These are phyloP conservation scores for Trypanosoma caninum DNA, from an alignment of 208 protist species.

Conservation along the genomic window DNA sequence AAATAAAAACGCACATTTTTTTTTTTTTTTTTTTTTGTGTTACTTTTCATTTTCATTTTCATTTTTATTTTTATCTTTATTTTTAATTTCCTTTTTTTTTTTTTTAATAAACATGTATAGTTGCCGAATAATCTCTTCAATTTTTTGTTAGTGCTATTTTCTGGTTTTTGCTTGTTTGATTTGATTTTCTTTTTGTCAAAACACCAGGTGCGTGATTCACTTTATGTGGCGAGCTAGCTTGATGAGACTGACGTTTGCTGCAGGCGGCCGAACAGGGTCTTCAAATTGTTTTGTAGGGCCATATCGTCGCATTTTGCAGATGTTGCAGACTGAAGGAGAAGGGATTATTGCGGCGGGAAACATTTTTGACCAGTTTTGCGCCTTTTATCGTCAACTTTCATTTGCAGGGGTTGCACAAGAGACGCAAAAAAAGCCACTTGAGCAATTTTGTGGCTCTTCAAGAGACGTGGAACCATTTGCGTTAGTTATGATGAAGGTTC, in stretches of 20 bases:
- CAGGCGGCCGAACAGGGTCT: background rate
- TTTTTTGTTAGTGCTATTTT: too few species aligned
- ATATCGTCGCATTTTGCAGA: slow-evolving; percentile 53
- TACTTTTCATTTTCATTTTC: background rate
- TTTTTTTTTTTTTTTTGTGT: slow-evolving; percentile 7
- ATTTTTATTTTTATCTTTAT: too few species aligned
- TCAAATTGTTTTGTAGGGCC: slow-evolving; percentile 20
- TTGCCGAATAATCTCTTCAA: too few species aligned
- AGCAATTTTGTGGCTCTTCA: slow-evolving; percentile 55
- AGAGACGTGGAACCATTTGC: slow-evolving; percentile 73
- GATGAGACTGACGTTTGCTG: slow-evolving; percentile 11
- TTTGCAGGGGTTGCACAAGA: background rate
- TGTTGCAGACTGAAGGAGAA: slow-evolving; percentile 47
- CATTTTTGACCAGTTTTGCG: slow-evolving; percentile 75
- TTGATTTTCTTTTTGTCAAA: too few species aligned
- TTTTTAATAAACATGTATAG: background rate
- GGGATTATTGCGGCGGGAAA: slow-evolving; percentile 59
- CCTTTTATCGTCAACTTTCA: slow-evolving; percentile 38
- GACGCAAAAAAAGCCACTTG: slow-evolving; percentile 39
- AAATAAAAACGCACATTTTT: background rate
- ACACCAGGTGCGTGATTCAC: too few species aligned
- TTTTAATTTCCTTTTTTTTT: too few species aligned
- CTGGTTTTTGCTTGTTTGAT: too few species aligned
- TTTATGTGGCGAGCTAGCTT: slow-evolving; percentile 17
- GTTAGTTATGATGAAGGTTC: slow-evolving; percentile 78